phyloP scores from a whole-genome alignment of 371 early-diverging fungal species.

The Mortierella sp. region DNA sequence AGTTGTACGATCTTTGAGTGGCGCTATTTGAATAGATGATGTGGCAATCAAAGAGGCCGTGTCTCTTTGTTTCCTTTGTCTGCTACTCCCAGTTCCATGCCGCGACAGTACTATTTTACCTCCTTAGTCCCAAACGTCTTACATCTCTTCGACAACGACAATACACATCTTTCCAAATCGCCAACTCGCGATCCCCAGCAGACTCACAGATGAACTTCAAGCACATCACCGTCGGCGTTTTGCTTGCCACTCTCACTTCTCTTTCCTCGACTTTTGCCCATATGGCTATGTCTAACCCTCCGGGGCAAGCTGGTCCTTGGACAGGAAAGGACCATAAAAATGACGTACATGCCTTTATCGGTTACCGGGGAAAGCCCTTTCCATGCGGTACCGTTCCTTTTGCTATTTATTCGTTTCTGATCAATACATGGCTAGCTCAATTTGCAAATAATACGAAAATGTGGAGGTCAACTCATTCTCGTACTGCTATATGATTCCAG shows the following conservation, averaged over 20 bases:
- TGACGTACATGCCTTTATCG: slow-evolving; percentile 25
- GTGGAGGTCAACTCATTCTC: too few relatives aligned
- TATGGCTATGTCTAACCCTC: slow-evolving; percentile 30
- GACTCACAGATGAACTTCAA: slow-evolving; percentile 6
- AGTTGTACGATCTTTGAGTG: too few relatives aligned
- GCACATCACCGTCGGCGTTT: slow-evolving; percentile 3
- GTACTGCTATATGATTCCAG: neutral
- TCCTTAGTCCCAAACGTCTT: too few relatives aligned
- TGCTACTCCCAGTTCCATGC: too few relatives aligned
- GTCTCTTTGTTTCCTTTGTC: too few relatives aligned
- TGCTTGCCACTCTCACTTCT: neutral
- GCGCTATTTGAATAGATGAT: too few relatives aligned
- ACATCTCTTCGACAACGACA: too few relatives aligned
- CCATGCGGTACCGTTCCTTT: slow-evolving; percentile 13
- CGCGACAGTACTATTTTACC: too few relatives aligned
- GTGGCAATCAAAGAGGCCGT: too few relatives aligned
- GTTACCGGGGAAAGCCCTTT: slow-evolving; percentile 15
- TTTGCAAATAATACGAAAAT: neutral
- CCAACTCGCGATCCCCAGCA: too few relatives aligned
- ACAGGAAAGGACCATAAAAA: slow-evolving; percentile 4
- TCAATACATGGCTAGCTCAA: neutral
- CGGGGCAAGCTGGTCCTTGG: slow-evolving; percentile 31
- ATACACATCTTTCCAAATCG: too few relatives aligned
- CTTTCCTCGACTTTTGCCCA: slow-evolving; percentile 17
- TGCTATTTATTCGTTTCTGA: neutral